Evolutionary conservation across 2,329 filamentous ascomycete genomes (phyloP), one percentile per base, ranked within the genome.

Genomic region (Metarhizium anisopliae): DNA sequence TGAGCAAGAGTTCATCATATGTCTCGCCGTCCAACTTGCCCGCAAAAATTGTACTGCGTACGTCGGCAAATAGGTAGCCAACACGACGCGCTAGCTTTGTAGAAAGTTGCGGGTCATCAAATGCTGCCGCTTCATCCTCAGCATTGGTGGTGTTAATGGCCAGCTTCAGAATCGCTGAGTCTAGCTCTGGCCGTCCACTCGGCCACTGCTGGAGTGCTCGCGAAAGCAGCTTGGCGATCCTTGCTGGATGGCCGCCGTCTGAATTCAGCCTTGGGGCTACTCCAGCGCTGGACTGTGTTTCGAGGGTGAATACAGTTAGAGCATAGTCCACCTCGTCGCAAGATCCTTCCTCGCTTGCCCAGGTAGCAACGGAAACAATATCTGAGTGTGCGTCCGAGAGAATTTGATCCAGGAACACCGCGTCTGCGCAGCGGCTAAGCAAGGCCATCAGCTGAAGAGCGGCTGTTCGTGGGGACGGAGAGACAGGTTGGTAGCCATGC

Each of bases 121-220:
- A 90, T 3, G 82, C 74, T 35, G 82, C 79, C 45, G 89, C 90
- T 13, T 89, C 84, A 14, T 80, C 72, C 59, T 89, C 88, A 62
- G 90, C 89, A 72, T 96, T 96, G 8, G 91, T 94, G 52, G 92
- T 79, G 64, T 95, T 95, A 59, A 96, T 80, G 40, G 89, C 85
- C 4, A 96, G 78, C 56, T 89, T 73, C 40, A 73, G 59, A 2
- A 63, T 61, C 6, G 65, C 59, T 5, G 64, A 66, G 52, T 69
- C 63, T 30, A 70, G 52, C 18, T 64, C 58, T 1, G 62, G 58
- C 8, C 61, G 63, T 20, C 63, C 61, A 7, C 59, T 61, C 14
- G 68, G 64, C 69, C 71, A 72, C 16, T 59, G 56, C 14, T 61
- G 56, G 4, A 72, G 62, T 42, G 63, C 62, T 35, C 58, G 61